phyloP scores from a whole-genome alignment of 495 filamentous ascomycete genomes.

The Jackrogersella minutella region DNA sequence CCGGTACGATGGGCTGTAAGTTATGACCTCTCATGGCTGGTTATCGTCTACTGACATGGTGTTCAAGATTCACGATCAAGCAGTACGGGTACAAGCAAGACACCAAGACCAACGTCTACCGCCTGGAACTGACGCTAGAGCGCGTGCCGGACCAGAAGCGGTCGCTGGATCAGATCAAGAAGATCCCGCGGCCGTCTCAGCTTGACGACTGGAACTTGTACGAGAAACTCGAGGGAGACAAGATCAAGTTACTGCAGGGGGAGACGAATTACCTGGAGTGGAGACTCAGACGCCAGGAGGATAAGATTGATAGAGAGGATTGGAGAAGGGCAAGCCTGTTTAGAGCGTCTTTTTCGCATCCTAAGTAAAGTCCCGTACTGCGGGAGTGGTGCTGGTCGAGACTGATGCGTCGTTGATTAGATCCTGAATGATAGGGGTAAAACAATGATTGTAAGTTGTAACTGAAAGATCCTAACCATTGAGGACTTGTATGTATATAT shows the following conservation, averaged over 20 bases:
- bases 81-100: slow-evolving; percentile 52
- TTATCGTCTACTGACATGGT: not conserved
- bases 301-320: slow-evolving; percentile 38
- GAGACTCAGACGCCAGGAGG: slow-evolving; percentile 40
- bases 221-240: slow-evolving; percentile 50
- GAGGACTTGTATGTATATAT: too few species aligned
- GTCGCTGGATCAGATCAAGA: slow-evolving; percentile 42
- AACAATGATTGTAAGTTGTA: too few species aligned
- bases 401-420: not conserved
- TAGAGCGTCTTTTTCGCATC: slow-evolving; percentile 29
- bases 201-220: slow-evolving; percentile 57
- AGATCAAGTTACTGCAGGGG: slow-evolving; percentile 39
- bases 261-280: slow-evolving; percentile 41
- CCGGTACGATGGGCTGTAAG: slow-evolving; percentile 61
- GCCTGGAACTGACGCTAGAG: slow-evolving; percentile 49
- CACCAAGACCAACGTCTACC: slow-evolving; percentile 39
- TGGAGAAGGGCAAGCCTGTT: slow-evolving; percentile 41
- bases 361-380: not conserved
- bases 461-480: too few species aligned
- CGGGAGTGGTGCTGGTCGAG: not conserved
- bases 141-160: slow-evolving; percentile 43
- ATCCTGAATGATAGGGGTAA: not conserved
- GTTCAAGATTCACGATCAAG: slow-evolving; percentile 39
- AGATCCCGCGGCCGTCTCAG: slow-evolving; percentile 55
- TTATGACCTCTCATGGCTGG: not conserved